Percentiles rank a stretch among this genome's conserved stretches.
Conservation (phyloP, 768 basidiomycete genomes). For the Rhodotorula sphaerocarpa region DNA sequence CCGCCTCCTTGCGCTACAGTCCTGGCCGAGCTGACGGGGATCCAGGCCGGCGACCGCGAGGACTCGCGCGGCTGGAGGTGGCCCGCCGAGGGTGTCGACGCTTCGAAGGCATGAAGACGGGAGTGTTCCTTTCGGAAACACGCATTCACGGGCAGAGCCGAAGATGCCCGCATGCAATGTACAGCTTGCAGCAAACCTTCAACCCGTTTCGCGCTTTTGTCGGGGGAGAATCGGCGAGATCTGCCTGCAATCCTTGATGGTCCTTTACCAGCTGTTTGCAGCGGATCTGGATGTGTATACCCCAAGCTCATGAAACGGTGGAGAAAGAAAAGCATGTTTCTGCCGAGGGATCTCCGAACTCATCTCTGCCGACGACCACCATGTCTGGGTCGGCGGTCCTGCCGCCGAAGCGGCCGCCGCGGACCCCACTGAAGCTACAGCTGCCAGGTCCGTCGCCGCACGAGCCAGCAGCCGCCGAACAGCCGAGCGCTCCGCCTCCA, state of each 20-base stretch:
- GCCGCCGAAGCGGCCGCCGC: conserved; percentile 27
- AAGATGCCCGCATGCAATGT: no score
- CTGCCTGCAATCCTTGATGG: no score
- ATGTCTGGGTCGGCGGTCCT: conserved; percentile 28
- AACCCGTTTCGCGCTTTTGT: no score
- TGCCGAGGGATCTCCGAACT: no score
- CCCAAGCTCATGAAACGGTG: no score
- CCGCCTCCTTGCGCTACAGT: conserved; percentile 1
- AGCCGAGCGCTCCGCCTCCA: not conserved
- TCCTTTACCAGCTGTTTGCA: no score
- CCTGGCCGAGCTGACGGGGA: conserved; percentile 34
- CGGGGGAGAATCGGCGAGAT: no score
- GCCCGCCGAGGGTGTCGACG: conserved; percentile 35
- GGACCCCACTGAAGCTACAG: conserved; percentile 22
- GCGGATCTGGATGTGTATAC: no score
- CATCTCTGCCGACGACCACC: not conserved
- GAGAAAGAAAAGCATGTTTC: no score
- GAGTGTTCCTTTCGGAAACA: not conserved
- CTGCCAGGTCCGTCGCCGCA: conserved; percentile 18
- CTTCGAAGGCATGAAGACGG: not conserved
- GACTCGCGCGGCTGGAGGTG: conserved; percentile 30
- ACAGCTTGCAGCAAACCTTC: no score
- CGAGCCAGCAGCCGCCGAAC: not conserved
- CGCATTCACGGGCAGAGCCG: no score
- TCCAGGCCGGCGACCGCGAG: conserved; percentile 33